These are phyloP conservation scores for Musa schizocarpa DNA, from an alignment of 176 grass and related monocot genomes.

Conservation along the genomic window DNA sequence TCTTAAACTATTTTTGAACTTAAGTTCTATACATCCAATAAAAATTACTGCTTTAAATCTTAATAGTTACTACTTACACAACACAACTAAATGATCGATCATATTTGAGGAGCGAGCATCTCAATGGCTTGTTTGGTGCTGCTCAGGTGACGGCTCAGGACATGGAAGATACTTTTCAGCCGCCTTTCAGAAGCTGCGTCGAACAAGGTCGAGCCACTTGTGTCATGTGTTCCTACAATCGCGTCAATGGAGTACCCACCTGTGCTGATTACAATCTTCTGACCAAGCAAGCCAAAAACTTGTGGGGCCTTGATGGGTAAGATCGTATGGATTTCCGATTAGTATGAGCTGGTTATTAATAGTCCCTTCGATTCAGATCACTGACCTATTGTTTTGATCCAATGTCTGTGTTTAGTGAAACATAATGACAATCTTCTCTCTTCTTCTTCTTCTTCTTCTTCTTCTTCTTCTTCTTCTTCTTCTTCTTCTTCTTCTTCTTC, in stretches of 20 bases:
- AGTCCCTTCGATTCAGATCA: neutral
- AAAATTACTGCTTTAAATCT: no score
- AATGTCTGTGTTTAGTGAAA: no score
- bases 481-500: neutral
- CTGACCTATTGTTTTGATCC: neutral
- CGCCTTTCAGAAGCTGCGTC: constrained; percentile 90
- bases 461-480: neutral
- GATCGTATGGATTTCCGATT: neutral
- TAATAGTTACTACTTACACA: no score
- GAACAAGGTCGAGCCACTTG: constrained; percentile 69
- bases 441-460: neutral
- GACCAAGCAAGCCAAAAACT: constrained; percentile 43
- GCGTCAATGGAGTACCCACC: constrained; percentile 80
- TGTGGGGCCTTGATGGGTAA: constrained; percentile 77
- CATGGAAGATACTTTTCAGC: constrained; percentile 78
- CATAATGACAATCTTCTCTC: neutral
- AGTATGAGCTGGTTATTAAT: no score
- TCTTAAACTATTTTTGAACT: no score
- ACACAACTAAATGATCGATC: neutral
- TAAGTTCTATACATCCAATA: no score
- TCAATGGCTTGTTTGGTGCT: neutral
- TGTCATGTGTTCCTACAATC: constrained; percentile 96
- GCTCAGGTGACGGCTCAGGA: constrained; percentile 76
- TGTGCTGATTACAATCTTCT: constrained; percentile 86
- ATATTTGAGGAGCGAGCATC: neutral